These are phyloP conservation scores for Willaertia magna DNA, from an alignment of 208 protist genomes.

Conservation along the genomic window DNA sequence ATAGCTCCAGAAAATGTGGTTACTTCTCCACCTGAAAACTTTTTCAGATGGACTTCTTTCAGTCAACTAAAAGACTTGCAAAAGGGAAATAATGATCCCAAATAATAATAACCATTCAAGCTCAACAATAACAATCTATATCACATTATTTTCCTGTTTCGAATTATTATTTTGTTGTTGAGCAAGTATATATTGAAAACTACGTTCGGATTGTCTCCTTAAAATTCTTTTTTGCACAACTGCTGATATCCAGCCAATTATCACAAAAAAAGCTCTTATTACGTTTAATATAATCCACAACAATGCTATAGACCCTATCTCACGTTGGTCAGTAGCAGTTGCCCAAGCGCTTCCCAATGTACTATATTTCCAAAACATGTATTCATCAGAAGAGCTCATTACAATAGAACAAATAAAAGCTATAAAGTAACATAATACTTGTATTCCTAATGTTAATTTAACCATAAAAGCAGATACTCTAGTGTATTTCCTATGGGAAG, in stretches of 20 bases:
- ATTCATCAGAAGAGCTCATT: not conserved
- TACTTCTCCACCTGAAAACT: no score
- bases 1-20: no score
- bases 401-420: not conserved
- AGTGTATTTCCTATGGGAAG: not conserved
- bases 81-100: no score
- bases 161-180: not conserved
- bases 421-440: not conserved
- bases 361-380: not conserved
- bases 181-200: not conserved
- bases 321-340: not conserved
- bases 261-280: not conserved
- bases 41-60: no score
- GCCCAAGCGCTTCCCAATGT: not conserved
- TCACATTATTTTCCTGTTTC: no score
- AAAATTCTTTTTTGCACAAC: not conserved
- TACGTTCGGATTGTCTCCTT: not conserved
- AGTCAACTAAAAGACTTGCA: no score
- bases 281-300: not conserved
- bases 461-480: not conserved
- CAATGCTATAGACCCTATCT: not conserved
- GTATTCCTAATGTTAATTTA: not conserved
- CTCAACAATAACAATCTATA: no score
- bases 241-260: not conserved
- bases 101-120: no score